Evolutionary conservation across 768 basidiomycete genomes (phyloP), one percentile per base, ranked within the genome.

Genomic region (Sporobolomyces pararoseus): DNA sequence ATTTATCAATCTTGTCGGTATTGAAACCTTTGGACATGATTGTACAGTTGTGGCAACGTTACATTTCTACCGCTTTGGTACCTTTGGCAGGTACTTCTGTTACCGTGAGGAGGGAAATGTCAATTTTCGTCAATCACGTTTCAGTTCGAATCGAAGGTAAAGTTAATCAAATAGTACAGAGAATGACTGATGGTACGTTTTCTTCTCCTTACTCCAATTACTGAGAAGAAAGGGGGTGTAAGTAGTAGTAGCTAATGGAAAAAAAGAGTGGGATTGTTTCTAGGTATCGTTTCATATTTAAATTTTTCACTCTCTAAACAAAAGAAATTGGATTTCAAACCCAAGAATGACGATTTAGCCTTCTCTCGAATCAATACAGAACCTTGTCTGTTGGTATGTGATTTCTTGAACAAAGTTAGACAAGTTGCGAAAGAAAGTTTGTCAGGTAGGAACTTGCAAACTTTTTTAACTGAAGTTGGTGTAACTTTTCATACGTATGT

Each of bases 1-100:
- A 84, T 73, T 80, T 96, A 29, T 84, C 87, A 58, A 80, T 85
- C 5, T 78, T 98, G 9, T 76, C 81, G 0, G 84, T 89, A 27
- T 81, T 98, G 75, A 84, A 83, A 65, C 82, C 84, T 4, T 85
- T 89, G 39, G 93, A 95, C 80, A 85, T 95, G 52, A 88, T 95
- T 65, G 91, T 89, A 77, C 91, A 97, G 77, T 84, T 99, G 16
- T 98, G 94, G 95, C 96, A 98, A 77, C 89, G 90, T 78, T 99
- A 98, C 79, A 85, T 91, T 75, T 89, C 89, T 57, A 89, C 90
- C 25, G 96, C 93, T 0, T 80, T 99, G 9, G 83, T 96, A 19
- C 94, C 96, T 0, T 83, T 99, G 21, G 88, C 91, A 0, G 87
- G 76, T 3, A 75, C 86, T 66, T 87, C 87, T 16, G 89, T 94